phyloP scores from a whole-genome alignment of 1,139 yeast genomes.

The Yamadazyma diospyri region DNA sequence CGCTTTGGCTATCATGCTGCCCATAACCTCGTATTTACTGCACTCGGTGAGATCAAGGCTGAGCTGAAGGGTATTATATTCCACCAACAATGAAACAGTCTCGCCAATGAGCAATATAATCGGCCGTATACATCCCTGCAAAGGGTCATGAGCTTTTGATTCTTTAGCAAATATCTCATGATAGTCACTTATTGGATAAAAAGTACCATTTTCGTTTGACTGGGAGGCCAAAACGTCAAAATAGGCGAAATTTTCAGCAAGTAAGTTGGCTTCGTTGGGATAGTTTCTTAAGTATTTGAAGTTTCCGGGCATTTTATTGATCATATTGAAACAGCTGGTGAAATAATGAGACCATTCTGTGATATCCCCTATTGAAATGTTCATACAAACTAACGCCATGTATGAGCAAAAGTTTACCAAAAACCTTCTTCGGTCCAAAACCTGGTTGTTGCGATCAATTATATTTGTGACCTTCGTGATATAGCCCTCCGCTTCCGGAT shows the following conservation, averaged over 20 bases:
- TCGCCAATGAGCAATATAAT: slow-evolving; percentile 10
- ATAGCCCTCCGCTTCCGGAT: slow-evolving; percentile 3
- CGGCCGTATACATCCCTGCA: slow-evolving; percentile 11
- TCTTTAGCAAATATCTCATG: slow-evolving; percentile 5
- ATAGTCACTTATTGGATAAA: slow-evolving; percentile 20
- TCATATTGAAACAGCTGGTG: slow-evolving; percentile 24
- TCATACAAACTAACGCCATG: slow-evolving; percentile 30
- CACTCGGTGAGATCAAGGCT: slow-evolving; percentile 4
- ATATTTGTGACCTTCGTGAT: slow-evolving; percentile 1
- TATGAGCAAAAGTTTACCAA: slow-evolving; percentile 24
- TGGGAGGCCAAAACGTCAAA: slow-evolving; percentile 26
- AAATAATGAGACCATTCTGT: slow-evolving; percentile 28
- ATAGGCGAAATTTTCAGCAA: slow-evolving; percentile 19
- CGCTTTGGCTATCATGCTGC: slow-evolving; percentile 5
- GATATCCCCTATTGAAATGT: slow-evolving; percentile 32
- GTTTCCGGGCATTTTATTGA: slow-evolving; percentile 25
- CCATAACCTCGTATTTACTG: slow-evolving; percentile 3
- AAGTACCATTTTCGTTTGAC: slow-evolving; percentile 24
- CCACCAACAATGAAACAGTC: slow-evolving; percentile 10
- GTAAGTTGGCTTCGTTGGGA: slow-evolving; percentile 18
- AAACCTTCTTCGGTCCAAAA: slow-evolving; percentile 14
- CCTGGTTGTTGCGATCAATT: slow-evolving; percentile 5
- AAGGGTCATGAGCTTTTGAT: slow-evolving; percentile 8
- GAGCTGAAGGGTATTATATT: slow-evolving; percentile 4
- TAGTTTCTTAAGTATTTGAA: slow-evolving; percentile 21